A percentile compares a stretch with the other conserved stretches of the same genome.
These are phyloP conservation scores for Brasilioporus rufonigricans DNA, from an alignment of 768 basidiomycete genomes.

Conservation along the genomic window DNA sequence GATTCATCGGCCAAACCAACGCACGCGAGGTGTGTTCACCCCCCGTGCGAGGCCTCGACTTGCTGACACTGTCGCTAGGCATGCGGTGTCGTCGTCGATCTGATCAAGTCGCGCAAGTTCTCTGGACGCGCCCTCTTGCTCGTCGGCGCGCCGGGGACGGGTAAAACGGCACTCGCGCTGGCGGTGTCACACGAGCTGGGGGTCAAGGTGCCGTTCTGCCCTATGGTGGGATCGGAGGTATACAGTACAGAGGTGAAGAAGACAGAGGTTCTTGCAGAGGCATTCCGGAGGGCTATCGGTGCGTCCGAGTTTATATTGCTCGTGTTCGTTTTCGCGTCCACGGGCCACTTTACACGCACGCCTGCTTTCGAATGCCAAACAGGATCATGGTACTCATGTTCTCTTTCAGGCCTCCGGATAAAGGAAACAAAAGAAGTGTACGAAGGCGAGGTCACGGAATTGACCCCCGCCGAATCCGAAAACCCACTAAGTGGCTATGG, in stretches of 20 bases:
- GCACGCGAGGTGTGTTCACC: constrained; percentile 80
- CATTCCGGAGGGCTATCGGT: constrained; percentile 95
- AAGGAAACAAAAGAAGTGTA: constrained; percentile 99
- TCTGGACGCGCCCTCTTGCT: constrained; percentile 90
- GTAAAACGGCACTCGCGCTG: constrained; percentile 96
- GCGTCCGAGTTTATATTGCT: constrained; percentile 32
- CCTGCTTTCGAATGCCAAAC: not conserved
- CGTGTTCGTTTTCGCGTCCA: not conserved
- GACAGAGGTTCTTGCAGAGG: too few relatives aligned
- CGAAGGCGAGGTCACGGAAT: constrained; percentile 96
- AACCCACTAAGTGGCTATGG: constrained; percentile 98
- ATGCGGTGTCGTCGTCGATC: constrained; percentile 86
- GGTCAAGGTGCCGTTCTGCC: constrained; percentile 93
- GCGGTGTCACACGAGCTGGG: constrained; percentile 95
- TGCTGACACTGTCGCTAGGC: constrained; percentile 48
- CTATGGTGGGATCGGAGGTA: constrained; percentile 98
- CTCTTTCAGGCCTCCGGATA: constrained; percentile 74
- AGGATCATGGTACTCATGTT: not conserved
- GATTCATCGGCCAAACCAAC: constrained; percentile 87
- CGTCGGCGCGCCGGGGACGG: constrained; percentile 95
- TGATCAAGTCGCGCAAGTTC: constrained; percentile 89
- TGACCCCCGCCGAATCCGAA: constrained; percentile 94
- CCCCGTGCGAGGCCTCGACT: not conserved
- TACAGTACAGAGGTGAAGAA: constrained; percentile 98
- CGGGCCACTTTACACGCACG: not conserved